These are phyloP conservation scores for Tardiomyces digboiensis DNA, from an alignment of 1,139 yeast species.

Conservation along the genomic window DNA sequence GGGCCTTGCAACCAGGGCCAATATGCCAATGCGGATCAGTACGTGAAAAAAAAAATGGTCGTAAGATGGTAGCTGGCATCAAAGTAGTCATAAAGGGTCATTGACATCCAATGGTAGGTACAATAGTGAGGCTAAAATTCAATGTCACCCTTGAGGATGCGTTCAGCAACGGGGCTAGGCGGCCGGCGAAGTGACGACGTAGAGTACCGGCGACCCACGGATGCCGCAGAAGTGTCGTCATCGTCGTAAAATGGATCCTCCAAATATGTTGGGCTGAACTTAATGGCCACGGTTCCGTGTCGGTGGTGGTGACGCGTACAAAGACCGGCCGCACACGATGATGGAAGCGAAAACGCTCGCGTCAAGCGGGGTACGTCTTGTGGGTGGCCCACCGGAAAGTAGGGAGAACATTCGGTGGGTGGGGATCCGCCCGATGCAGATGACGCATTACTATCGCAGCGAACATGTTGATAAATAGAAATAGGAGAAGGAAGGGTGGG, in stretches of 20 bases:
- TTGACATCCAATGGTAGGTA: no score
- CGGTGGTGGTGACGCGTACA: slow-evolving; percentile 17
- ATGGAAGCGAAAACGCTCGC: slow-evolving; percentile 4
- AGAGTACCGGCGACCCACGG: background rate
- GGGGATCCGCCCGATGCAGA: background rate
- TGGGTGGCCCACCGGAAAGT: no score
- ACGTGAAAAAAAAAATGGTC: no score
- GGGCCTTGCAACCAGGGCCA: no score
- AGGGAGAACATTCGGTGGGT: no score
- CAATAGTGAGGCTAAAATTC: slow-evolving; percentile 4
- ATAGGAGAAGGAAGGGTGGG: slow-evolving; percentile 4
- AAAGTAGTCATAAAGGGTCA: no score
- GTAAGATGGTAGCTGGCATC: no score
- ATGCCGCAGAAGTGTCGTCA: background rate
- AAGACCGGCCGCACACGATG: background rate
- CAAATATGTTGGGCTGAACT: slow-evolving; percentile 13
- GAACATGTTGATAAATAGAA: slow-evolving; percentile 7
- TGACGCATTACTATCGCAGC: slow-evolving; percentile 3
- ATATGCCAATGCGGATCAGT: no score
- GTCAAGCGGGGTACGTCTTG: slow-evolving; percentile 7
- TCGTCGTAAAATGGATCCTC: slow-evolving; percentile 8
- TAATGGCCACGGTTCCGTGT: slow-evolving; percentile 19
- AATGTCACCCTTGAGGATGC: slow-evolving; percentile 23
- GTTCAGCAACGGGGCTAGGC: slow-evolving; percentile 23
- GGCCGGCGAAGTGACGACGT: slow-evolving; percentile 12